Percentiles rank a stretch among this genome's conserved stretches.
phyloP scores from a whole-genome alignment of 2,329 filamentous ascomycete genomes.

The Scytalidium sp. region DNA sequence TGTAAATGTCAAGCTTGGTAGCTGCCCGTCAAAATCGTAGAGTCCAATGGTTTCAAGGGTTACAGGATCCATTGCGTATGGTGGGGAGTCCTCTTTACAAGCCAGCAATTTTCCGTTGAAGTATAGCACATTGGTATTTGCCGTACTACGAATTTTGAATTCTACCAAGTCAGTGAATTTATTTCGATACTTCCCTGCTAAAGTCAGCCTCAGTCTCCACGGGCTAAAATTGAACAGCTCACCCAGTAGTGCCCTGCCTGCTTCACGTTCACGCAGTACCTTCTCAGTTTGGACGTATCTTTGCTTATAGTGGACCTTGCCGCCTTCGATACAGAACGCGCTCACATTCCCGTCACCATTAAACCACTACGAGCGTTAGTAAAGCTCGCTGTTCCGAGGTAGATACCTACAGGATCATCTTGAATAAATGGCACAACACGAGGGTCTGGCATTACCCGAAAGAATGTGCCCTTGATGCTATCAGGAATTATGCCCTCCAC shows the following conservation, averaged over 20 bases:
- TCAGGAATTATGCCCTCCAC: constrained; percentile 34
- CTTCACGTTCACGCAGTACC: constrained; percentile 18
- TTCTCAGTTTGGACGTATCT: constrained; percentile 27
- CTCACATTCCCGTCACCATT: constrained; percentile 26
- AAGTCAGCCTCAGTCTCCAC: constrained; percentile 15
- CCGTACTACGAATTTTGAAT: constrained; percentile 52
- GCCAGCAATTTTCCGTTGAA: constrained; percentile 54
- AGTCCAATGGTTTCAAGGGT: constrained; percentile 46
- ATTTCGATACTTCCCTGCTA: constrained; percentile 57
- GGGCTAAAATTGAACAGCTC: too few species aligned
- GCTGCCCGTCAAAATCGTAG: constrained; percentile 49
- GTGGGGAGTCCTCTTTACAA: constrained; percentile 50
- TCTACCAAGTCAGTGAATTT: constrained; percentile 53
- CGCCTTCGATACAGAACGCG: constrained; percentile 29
- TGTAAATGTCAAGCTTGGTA: constrained; percentile 44
- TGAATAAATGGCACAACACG: constrained; percentile 50
- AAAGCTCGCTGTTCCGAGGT: neutral
- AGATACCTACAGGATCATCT: constrained; percentile 35
- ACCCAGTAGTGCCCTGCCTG: constrained; percentile 24
- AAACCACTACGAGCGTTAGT: constrained; percentile 8
- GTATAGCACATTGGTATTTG: constrained; percentile 59
- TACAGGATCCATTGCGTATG: constrained; percentile 45
- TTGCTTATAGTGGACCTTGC: constrained; percentile 27
- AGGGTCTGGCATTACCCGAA: constrained; percentile 39
- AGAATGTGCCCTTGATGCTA: constrained; percentile 40